Evolutionary conservation across 1,139 yeast genomes (phyloP).

Genomic region (Zygosaccharomyces pseudobailii): DNA sequence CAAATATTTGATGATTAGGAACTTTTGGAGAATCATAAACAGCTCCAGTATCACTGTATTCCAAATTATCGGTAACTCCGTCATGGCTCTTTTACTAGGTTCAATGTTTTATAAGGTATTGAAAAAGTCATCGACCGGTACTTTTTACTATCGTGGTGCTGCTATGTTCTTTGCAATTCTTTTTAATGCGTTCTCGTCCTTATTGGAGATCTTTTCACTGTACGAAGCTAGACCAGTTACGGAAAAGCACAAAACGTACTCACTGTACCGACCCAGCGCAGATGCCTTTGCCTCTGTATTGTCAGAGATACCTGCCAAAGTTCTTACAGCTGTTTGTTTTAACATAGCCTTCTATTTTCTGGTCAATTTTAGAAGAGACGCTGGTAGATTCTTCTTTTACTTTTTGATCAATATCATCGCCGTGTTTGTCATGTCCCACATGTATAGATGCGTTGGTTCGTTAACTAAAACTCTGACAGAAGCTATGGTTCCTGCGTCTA

Average conservation of each 20-base stretch:
- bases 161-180: slow-evolving; percentile 72
- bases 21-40: slow-evolving; percentile 57
- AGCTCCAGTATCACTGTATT: slow-evolving; percentile 62
- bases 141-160: slow-evolving; percentile 66
- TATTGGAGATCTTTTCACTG: slow-evolving; percentile 65
- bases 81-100: slow-evolving; percentile 69
- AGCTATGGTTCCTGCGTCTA: slow-evolving; percentile 73
- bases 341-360: slow-evolving; percentile 62
- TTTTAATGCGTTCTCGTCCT: slow-evolving; percentile 70
- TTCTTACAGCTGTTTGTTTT: slow-evolving; percentile 51
- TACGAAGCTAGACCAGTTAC: slow-evolving; percentile 71
- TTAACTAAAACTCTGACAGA: slow-evolving; percentile 53
- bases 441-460: slow-evolving; percentile 70
- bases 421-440: slow-evolving; percentile 62
- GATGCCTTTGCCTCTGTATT: slow-evolving; percentile 67
- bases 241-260: slow-evolving; percentile 73
- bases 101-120: slow-evolving; percentile 67
- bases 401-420: slow-evolving; percentile 49
- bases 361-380: slow-evolving; percentile 58
- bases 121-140: slow-evolving; percentile 39
- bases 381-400: slow-evolving; percentile 69
- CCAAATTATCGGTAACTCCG: slow-evolving; percentile 54
- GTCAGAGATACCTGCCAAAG: slow-evolving; percentile 63
- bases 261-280: slow-evolving; percentile 72
- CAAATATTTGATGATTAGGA: slow-evolving; percentile 55